These are phyloP conservation scores for Agroathelia rolfsii DNA, from an alignment of 1,284 basidiomycete species.

Conservation along the genomic window DNA sequence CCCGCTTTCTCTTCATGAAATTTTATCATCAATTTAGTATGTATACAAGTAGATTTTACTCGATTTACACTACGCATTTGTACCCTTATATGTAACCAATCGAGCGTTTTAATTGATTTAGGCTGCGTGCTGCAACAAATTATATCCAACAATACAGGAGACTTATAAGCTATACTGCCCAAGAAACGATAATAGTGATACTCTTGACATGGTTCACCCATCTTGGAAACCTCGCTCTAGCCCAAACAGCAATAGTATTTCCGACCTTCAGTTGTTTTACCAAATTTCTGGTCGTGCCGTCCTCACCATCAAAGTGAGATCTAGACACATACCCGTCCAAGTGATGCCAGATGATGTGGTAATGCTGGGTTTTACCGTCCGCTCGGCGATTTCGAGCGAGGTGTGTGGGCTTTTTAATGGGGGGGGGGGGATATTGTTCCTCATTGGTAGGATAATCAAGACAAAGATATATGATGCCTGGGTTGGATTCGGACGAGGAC, in stretches of 20 bases:
- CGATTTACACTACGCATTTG: too few species aligned
- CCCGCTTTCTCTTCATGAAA: too few species aligned
- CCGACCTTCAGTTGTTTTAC: conserved; percentile 4
- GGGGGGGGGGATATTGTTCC: too few species aligned
- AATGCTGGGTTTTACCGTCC: background rate
- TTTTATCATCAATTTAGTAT: too few species aligned
- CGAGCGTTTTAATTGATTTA: too few species aligned
- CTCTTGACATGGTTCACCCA: conserved; percentile 4
- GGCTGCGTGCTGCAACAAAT: too few species aligned
- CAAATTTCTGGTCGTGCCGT: background rate
- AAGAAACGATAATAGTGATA: conserved; percentile 9
- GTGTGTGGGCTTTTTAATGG: too few species aligned
- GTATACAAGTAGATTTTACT: too few species aligned
- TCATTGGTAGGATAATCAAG: too few species aligned
- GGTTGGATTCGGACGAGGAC: background rate
- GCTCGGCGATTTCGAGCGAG: conserved; percentile 3
- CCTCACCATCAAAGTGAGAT: conserved; percentile 2
- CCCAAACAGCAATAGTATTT: conserved; percentile 4
- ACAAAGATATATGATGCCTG: conserved; percentile 1
- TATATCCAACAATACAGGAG: too few species aligned
- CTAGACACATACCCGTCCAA: conserved; percentile 4
- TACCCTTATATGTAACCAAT: too few species aligned
- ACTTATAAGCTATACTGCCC: conserved; percentile 9
- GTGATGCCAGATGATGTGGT: conserved; percentile 8
- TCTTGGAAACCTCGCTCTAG: conserved; percentile 2